phyloP scores from a whole-genome alignment of 2,329 filamentous ascomycete genomes.

The Penicillium hordei region DNA sequence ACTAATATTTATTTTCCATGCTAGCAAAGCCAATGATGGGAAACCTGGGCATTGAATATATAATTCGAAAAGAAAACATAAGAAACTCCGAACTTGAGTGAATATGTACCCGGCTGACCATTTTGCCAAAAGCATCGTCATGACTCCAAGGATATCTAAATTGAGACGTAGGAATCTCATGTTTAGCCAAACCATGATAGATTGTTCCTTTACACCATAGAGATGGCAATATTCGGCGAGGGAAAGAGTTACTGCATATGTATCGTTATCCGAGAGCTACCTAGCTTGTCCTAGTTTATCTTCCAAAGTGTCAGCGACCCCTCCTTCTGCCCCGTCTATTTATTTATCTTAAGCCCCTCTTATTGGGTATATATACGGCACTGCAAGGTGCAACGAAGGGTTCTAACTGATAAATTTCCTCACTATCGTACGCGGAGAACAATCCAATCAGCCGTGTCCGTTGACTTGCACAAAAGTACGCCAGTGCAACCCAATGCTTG shows the following conservation, averaged over 20 bases:
- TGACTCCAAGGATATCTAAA: neutral
- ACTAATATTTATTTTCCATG: neutral
- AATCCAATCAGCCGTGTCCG: neutral
- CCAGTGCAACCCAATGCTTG: neutral
- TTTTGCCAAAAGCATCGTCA: neutral
- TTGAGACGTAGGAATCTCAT: neutral
- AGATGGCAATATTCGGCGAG: neutral
- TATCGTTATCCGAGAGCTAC: neutral
- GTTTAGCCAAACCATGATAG: neutral
- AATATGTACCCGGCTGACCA: neutral
- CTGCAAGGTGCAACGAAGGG: neutral
- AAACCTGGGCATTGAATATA: neutral
- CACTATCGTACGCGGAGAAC: neutral
- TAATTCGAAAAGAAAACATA: neutral
- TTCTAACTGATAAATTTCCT: neutral
- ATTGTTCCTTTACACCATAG: too few species aligned
- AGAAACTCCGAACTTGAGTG: neutral
- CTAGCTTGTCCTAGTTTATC: neutral
- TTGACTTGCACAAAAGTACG: neutral
- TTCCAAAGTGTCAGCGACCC: neutral
- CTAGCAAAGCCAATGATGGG: neutral
- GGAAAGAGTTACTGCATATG: neutral
- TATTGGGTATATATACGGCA: neutral
- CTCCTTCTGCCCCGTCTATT: neutral
- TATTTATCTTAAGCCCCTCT: neutral